Evolutionary conservation across 2,329 filamentous ascomycete species (phyloP), one percentile per base, ranked within the genome.

Genomic region (Alternaria triticina): DNA sequence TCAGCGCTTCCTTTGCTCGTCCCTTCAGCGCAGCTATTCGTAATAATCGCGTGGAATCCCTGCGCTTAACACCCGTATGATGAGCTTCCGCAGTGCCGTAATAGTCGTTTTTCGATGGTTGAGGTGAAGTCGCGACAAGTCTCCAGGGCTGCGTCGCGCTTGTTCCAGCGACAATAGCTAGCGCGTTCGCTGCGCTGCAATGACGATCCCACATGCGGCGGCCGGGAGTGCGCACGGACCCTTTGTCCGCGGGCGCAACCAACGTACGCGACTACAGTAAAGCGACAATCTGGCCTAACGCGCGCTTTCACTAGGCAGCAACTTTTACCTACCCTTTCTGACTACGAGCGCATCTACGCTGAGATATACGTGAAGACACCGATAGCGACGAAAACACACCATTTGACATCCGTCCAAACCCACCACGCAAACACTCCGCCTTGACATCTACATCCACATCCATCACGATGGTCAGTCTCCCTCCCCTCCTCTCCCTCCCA

Each of bases 381-480:
- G 7, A 8, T 2, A 6, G n/a, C 47, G 9, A 30, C 25, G 25
- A 11, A 45, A 17, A 1, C 6, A 36, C 15, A 12, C 23, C 6
- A 27, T 22, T 2, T 5, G 15, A 40, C 49, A 11, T 30, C 4
- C 13, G 9, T 23, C 1, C 45, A 27, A 28, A 6, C 10, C 11
- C 49, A 10, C 13, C 45, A 52, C 20, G 49, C 3, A 7, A 44
- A 44, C 23, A 0, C 17, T 23, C 17, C 28, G 3, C 50, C 17
- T 46, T 40, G 2, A n/a, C 33, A 51, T 9, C 36, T 12, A 5
- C 30, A 23, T 46, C 25, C 7, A 30, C 33, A 51, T 20, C 44
- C 17, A 6, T 13, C 47, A 64, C 54, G 28, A 71, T 73, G 70
- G 69, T 70, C 59, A 25, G 11, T 47, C 6, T n/a, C 20, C 25